Conservation (phyloP, 2,329 filamentous ascomycete genomes). For the Thelonectria rubi region DNA sequence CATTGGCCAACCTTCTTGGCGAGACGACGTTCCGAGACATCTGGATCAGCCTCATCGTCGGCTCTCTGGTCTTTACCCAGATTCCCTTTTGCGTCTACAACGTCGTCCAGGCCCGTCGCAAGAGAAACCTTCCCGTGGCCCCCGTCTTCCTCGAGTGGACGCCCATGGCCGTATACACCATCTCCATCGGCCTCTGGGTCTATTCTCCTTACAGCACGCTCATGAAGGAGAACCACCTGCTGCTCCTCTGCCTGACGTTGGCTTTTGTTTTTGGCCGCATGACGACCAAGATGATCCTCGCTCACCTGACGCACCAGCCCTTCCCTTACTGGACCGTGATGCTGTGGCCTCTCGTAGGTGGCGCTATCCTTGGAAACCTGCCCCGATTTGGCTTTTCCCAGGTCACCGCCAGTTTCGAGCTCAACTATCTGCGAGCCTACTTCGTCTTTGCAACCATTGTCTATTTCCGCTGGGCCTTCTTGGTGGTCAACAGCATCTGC, state of each 20-base stretch:
- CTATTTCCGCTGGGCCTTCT: conserved; percentile 91
- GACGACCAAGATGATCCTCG: conserved; percentile 99
- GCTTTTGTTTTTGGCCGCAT: conserved; percentile 98
- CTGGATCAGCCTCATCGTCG: conserved; percentile 79
- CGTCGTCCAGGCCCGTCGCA: conserved; percentile 78
- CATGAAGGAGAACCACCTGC: conserved; percentile 83
- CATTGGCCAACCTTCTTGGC: conserved; percentile 68
- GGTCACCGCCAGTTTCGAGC: conserved; percentile 72
- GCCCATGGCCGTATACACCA: conserved; percentile 84
- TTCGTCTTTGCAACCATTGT: conserved; percentile 84
- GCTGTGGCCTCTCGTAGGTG: conserved; percentile 85
- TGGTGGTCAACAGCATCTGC: conserved; percentile 93
- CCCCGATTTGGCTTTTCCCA: conserved; percentile 77
- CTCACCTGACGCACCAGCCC: conserved; percentile 89
- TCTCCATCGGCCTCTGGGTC: conserved; percentile 82
- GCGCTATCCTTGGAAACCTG: conserved; percentile 83
- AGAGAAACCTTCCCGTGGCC: conserved; percentile 75
- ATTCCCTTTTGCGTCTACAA: conserved; percentile 91
- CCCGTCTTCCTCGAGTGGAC: conserved; percentile 95
- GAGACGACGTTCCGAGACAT: conserved; percentile 83
- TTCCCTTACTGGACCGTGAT: conserved; percentile 98
- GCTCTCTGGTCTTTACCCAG: conserved; percentile 75
- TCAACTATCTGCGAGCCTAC: conserved; percentile 85
- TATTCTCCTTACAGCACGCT: conserved; percentile 88
- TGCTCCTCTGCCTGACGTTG: conserved; percentile 92